Evolutionary conservation across 108 stramenopile genomes (phyloP).

Genomic region (Thalassiosira profunda): DNA sequence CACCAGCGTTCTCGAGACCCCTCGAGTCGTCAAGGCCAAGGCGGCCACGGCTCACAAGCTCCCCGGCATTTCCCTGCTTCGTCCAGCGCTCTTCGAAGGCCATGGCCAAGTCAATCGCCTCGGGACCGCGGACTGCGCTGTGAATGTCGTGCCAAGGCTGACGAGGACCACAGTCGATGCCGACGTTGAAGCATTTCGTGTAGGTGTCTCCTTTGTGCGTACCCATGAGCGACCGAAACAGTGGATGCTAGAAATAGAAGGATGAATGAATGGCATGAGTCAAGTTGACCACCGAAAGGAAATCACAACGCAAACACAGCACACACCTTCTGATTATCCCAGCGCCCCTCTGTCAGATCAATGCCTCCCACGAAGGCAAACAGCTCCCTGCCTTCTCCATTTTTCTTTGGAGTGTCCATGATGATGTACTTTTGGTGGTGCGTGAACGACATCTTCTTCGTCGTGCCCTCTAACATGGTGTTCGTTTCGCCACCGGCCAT

Average conservation of each 20-base stretch:
- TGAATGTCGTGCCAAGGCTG: slow-evolving; percentile 69
- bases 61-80: slow-evolving; percentile 38
- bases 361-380: slow-evolving; percentile 75
- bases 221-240: slow-evolving; percentile 46
- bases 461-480: slow-evolving; percentile 16
- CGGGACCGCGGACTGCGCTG: slow-evolving; percentile 50
- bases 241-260: slow-evolving; percentile 28
- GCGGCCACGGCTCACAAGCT: slow-evolving; percentile 24
- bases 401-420: slow-evolving; percentile 42
- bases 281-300: no score
- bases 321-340: slow-evolving; percentile 53
- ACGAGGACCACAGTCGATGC: slow-evolving; percentile 46
- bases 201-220: slow-evolving; percentile 48
- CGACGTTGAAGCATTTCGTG: slow-evolving; percentile 30
- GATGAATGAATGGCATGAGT: no score
- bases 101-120: slow-evolving; percentile 43
- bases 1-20: slow-evolving; percentile 31
- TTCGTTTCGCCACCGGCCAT: slow-evolving; percentile 43
- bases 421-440: slow-evolving; percentile 58
- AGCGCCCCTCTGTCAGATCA: slow-evolving; percentile 67
- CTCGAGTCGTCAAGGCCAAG: slow-evolving; percentile 21
- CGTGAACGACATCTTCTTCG: slow-evolving; percentile 45
- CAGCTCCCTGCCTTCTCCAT: slow-evolving; percentile 29
- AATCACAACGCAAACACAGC: not conserved
- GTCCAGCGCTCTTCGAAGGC: slow-evolving; percentile 60